These are phyloP conservation scores for Coemansia sp. DNA, from an alignment of 192 early-diverging fungal genomes.

Conservation along the genomic window DNA sequence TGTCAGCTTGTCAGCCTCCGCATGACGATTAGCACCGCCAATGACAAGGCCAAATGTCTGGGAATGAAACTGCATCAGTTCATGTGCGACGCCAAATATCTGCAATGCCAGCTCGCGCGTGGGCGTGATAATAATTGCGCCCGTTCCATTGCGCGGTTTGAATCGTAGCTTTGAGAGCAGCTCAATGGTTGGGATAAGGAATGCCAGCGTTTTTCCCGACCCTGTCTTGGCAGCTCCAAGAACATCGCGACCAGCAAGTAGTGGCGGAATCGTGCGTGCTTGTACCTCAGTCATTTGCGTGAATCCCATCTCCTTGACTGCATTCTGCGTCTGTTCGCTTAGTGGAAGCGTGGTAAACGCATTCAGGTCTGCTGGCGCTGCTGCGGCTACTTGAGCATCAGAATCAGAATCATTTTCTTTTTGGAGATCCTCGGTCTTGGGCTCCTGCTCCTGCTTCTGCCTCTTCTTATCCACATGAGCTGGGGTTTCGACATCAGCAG, in stretches of 20 bases:
- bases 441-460: background rate
- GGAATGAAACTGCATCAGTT: slow-evolving; percentile 89
- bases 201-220: slow-evolving; percentile 94
- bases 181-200: slow-evolving; percentile 93
- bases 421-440: background rate
- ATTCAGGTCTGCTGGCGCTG: slow-evolving; percentile 1
- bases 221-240: slow-evolving; percentile 99
- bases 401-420: background rate
- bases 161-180: slow-evolving; percentile 87
- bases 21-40: slow-evolving; percentile 95
- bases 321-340: slow-evolving; percentile 78
- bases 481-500: background rate
- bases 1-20: slow-evolving; percentile 90
- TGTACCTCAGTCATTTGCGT: slow-evolving; percentile 95
- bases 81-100: slow-evolving; percentile 97
- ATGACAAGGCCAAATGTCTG: slow-evolving; percentile 99
- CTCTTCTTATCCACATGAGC: background rate
- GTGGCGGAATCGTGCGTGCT: slow-evolving; percentile 90
- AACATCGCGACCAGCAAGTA: slow-evolving; percentile 95
- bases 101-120: slow-evolving; percentile 98
- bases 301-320: slow-evolving; percentile 90
- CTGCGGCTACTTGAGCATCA: background rate
- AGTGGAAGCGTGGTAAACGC: slow-evolving; percentile 77
- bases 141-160: slow-evolving; percentile 97
- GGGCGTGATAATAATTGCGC: slow-evolving; percentile 92